Evolutionary conservation across 2,329 filamentous ascomycete species (phyloP).

Genomic region (Ilyonectria sp.): DNA sequence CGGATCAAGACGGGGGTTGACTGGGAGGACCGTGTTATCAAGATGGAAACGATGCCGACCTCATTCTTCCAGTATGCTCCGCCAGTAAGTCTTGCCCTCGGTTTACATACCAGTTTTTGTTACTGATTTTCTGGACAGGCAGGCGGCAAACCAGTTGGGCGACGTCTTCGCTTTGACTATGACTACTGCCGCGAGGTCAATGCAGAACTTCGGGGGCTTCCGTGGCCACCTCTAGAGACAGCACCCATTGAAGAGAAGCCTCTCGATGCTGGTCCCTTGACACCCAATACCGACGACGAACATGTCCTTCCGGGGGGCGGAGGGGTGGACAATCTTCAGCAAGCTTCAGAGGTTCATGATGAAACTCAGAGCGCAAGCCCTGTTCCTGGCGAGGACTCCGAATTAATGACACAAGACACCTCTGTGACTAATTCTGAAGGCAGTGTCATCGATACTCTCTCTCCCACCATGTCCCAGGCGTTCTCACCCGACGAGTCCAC

Average conservation of each 20-base stretch:
- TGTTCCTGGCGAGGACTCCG: background rate
- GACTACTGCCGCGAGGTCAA: slow-evolving; percentile 55
- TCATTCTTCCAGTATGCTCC: slow-evolving; percentile 62
- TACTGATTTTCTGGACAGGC: slow-evolving; percentile 43
- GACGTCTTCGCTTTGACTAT: slow-evolving; percentile 51
- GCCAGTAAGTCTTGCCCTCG: slow-evolving; percentile 57
- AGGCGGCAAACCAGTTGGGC: slow-evolving; percentile 57
- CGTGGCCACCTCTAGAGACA: slow-evolving; percentile 44
- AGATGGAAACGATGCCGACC: slow-evolving; percentile 50
- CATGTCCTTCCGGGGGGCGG: background rate
- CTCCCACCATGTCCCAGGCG: background rate
- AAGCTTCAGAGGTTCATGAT: background rate
- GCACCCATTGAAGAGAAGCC: background rate
- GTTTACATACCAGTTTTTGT: background rate
- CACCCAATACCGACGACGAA: slow-evolving; percentile 11
- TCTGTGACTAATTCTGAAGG: background rate
- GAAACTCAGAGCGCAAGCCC: background rate
- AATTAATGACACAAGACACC: background rate
- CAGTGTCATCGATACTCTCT: background rate
- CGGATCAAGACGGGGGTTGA: slow-evolving; percentile 67
- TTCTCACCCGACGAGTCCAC: slow-evolving; percentile 6
- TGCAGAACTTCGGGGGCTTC: slow-evolving; percentile 48
- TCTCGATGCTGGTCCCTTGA: slow-evolving; percentile 7
- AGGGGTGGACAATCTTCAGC: background rate
- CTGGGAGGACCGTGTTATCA: slow-evolving; percentile 70